A percentile compares a stretch with the other conserved stretches of the same genome.
These are phyloP conservation scores for Lactifluus piperatus DNA, from an alignment of 768 basidiomycete species.

Conservation along the genomic window DNA sequence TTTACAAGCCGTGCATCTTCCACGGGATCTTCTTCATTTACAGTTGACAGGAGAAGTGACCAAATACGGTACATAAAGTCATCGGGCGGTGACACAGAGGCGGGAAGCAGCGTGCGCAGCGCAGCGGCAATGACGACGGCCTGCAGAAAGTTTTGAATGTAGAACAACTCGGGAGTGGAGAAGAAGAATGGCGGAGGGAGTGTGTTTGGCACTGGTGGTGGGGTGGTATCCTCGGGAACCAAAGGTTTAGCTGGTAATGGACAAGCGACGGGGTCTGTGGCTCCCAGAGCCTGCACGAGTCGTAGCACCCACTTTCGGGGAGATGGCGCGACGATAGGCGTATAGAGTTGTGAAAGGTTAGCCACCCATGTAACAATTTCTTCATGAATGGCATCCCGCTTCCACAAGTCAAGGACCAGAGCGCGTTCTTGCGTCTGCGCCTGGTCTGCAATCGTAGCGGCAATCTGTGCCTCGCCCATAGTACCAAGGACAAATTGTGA, in stretches of 20 bases:
- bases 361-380: conserved; percentile 23
- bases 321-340: conserved; percentile 16
- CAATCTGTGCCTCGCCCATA: conserved; percentile 57
- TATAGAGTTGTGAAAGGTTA: conserved; percentile 10
- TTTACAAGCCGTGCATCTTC: conserved; percentile 50
- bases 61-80: conserved; percentile 55
- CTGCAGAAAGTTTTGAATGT: conserved; percentile 61
- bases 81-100: conserved; percentile 13
- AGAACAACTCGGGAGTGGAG: conserved; percentile 41
- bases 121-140: conserved; percentile 59
- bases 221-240: not conserved
- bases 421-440: conserved; percentile 48
- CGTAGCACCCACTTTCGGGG: conserved; percentile 38
- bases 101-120: conserved; percentile 45
- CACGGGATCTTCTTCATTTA: conserved; percentile 32
- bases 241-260: conserved; percentile 18
- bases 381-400: conserved; percentile 27
- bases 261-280: conserved; percentile 31
- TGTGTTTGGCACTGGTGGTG: conserved; percentile 27
- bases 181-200: conserved; percentile 66
- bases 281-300: conserved; percentile 39
- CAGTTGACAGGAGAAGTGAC: conserved; percentile 52
- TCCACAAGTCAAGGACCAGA: conserved; percentile 45
- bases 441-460: conserved; percentile 39
- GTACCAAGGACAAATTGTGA: conserved; percentile 54